Percentiles rank a stretch among this genome's conserved stretches.
Evolutionary conservation across 75 land plant genomes (phyloP).

Genomic region (Cupressus sempervirens): DNA sequence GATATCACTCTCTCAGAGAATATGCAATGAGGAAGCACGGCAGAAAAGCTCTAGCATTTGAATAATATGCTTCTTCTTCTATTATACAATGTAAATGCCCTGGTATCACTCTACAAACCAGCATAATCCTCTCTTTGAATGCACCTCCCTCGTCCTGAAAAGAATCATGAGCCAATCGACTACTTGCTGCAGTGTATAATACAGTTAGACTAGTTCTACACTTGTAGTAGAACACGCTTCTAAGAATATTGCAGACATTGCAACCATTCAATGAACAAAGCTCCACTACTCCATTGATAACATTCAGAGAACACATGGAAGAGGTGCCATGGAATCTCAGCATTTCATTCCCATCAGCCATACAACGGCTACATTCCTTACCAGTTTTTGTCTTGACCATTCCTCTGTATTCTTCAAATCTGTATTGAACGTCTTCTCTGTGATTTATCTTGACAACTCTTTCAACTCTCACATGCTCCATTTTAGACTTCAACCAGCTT

Average conservation of each 20-base stretch:
- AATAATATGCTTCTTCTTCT: not conserved
- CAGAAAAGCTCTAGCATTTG: too few species aligned
- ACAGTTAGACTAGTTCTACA: slow-evolving; percentile 27
- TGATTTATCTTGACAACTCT: slow-evolving; percentile 53
- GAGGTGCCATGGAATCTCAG: slow-evolving; percentile 70
- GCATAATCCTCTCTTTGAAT: slow-evolving; percentile 47
- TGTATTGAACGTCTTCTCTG: slow-evolving; percentile 32
- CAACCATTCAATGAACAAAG: slow-evolving; percentile 60
- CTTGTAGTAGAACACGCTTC: slow-evolving; percentile 50
- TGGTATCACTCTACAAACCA: slow-evolving; percentile 79
- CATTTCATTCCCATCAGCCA: slow-evolving; percentile 87
- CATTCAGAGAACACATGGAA: slow-evolving; percentile 55
- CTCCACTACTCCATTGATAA: slow-evolving; percentile 41
- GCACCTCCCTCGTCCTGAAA: slow-evolving; percentile 7
- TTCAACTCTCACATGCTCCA: slow-evolving; percentile 31
- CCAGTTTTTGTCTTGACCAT: slow-evolving; percentile 36
- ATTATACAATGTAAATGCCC: slow-evolving; percentile 44
- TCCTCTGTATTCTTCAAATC: slow-evolving; percentile 80
- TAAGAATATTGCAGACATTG: slow-evolving; percentile 54
- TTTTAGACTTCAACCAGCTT: slow-evolving; percentile 52
- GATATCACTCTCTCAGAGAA: too few species aligned
- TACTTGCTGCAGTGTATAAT: slow-evolving; percentile 72
- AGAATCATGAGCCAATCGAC: slow-evolving; percentile 66
- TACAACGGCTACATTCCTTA: slow-evolving; percentile 46
- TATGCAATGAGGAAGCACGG: too few species aligned